Base-by-base conservation (phyloP, 768 basidiomycete species). In the Trametes maxima region DNA sequence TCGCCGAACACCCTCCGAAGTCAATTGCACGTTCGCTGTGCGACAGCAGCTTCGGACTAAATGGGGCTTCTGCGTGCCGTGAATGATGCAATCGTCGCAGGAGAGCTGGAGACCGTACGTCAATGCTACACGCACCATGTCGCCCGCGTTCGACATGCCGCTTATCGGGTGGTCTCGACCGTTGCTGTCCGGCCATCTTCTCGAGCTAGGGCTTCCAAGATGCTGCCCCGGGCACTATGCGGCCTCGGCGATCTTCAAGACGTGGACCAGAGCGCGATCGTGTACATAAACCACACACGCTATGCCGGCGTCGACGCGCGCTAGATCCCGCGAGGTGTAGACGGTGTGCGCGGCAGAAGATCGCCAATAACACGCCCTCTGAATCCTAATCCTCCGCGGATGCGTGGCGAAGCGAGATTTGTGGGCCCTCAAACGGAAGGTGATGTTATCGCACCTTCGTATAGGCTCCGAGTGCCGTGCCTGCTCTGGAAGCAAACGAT, bases 401-500 rank as follows among this genome's bases (percentile, higher is more conserved):
- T 3, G 22, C 22, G 36, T 19, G n/a, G 22, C 39, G 45, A 52
- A 33, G 28, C 35, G 39, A 21, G 52, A 22, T 52, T 12, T 40
- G 24, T 46, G 21, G 45, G 12, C 37, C 17, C 24, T 53, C 46
- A 44, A 54, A 47, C 21, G 45, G 21, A 39, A 25, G 46, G 19
- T 40, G 59, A 60, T 54, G 36, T 33, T 54, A 54, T 60, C 59
- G 45, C 47, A 19, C 46, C 59, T 54, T 54, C 53, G 45, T 46
- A 60, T 49, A 54, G 52, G 25, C 39, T 35, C 59, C 59, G 59
- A 6, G 59, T 28, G 39, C 57, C 37, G 48, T 58, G 57, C 57
- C 54, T 51, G 60, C 54, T 17, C 54, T 52, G 54, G 60, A 46
- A 57, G 48, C 39, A 21, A 36, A 42, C 49, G 48, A 16, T 45